Conservation (phyloP, 805 yeast species). For the Candida jianshihensis region DNA sequence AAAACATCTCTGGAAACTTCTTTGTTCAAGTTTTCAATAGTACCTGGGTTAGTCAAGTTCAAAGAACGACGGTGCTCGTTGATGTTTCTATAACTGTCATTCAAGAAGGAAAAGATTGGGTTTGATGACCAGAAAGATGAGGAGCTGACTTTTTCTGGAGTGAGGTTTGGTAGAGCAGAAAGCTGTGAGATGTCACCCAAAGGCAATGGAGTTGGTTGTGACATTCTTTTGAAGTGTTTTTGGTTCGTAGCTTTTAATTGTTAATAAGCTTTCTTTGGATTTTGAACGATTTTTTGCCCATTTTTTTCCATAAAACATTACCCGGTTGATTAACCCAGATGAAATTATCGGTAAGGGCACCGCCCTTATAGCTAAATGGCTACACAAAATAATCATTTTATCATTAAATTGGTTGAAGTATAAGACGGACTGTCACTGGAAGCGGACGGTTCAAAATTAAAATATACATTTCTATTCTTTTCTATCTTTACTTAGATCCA, state of each 20-base stretch:
- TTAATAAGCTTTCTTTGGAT: neutral
- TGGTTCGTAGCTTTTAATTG: neutral
- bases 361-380: too few species aligned
- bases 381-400: too few species aligned
- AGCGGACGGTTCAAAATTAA: too few species aligned
- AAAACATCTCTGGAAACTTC: conserved; percentile 94
- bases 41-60: conserved; percentile 87
- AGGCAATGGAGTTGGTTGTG: conserved; percentile 37
- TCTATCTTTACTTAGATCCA: too few species aligned
- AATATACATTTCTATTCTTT: too few species aligned
- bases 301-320: too few species aligned
- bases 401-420: too few species aligned
- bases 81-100: conserved; percentile 67
- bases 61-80: conserved; percentile 74
- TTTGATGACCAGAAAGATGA: conserved; percentile 71
- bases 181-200: conserved; percentile 56
- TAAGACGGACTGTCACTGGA: neutral
- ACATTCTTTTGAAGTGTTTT: conserved; percentile 15
- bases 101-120: conserved; percentile 73
- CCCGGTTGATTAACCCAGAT: too few species aligned
- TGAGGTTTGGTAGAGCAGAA: conserved; percentile 53
- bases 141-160: conserved; percentile 45
- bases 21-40: conserved; percentile 86
- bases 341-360: too few species aligned
- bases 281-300: neutral